Percentiles rank a stretch among this genome's conserved stretches.
These are phyloP conservation scores for Leccinum barrowsii DNA, from an alignment of 768 basidiomycete species.

Conservation along the genomic window DNA sequence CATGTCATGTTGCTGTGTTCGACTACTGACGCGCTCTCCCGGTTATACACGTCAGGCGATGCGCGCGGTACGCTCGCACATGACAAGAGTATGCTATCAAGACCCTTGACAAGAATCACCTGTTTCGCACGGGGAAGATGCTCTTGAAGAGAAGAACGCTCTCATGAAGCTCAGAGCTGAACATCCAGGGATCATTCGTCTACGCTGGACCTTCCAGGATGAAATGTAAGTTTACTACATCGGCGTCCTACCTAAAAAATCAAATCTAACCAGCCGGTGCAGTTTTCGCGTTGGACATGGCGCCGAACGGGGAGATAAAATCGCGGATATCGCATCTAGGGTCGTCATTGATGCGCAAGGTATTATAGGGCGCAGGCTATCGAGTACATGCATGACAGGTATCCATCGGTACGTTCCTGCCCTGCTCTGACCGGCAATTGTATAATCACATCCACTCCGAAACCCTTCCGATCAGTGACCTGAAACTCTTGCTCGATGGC, in stretches of 20 bases:
- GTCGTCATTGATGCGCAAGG: constrained; percentile 77
- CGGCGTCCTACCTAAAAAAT: background rate
- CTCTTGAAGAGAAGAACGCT: constrained; percentile 74
- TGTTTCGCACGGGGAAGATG: constrained; percentile 75
- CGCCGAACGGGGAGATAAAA: constrained; percentile 75
- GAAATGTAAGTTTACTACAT: constrained; percentile 54
- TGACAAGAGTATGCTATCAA: constrained; percentile 73
- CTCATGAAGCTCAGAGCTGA: constrained; percentile 61
- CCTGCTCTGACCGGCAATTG: constrained; percentile 3
- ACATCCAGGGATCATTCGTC: constrained; percentile 78
- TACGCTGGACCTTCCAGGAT: constrained; percentile 86
- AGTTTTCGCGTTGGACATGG: constrained; percentile 81
- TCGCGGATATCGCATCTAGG: constrained; percentile 70
- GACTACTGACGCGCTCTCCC: background rate
- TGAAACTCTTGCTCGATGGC: constrained; percentile 81
- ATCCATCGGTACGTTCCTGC: constrained; percentile 64
- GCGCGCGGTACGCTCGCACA: constrained; percentile 50
- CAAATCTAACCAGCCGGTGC: constrained; percentile 12
- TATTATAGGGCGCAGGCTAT: constrained; percentile 91
- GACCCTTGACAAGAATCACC: constrained; percentile 79
- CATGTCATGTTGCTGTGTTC: constrained; percentile 5
- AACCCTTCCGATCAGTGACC: constrained; percentile 43
- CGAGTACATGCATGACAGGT: constrained; percentile 82
- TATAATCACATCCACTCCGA: constrained; percentile 9
- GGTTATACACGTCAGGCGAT: constrained; percentile 44